Base-by-base conservation (phyloP, 192 early-diverging fungal genomes). In the Coemansia aciculifera region DNA sequence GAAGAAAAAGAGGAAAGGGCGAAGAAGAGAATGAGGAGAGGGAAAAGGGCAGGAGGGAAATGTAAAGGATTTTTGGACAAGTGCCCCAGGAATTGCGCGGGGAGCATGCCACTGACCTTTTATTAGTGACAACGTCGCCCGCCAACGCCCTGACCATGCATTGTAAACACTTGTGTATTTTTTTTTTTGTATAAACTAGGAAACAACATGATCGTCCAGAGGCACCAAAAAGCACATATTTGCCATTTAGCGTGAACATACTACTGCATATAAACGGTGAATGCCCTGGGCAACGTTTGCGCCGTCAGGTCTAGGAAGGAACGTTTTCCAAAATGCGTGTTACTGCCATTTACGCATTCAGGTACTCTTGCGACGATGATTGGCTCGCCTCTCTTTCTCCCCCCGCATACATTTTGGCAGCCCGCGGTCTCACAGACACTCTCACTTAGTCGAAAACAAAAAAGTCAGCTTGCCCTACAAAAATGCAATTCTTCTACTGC, bases 231-330 rank as follows among this genome's bases (percentile, higher is more conserved):
- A 23, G 54, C 6, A 29, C 54, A 34, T 34, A 57, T 57, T 57
- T 57, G 54, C 54, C 29, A 29, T 17, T 57, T 57, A 32, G 29
- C 31, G 31, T 12, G 15, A 32, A 34, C 27, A 34, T 32, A 12
- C 31, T 57, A 36, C 54, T 57, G 54, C 54, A 15, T 4, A 57
- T 57, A 34, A n/a, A 32, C 15, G 17, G 15, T 29, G 15, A 57
- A 57, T 57, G 31, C 54, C 54, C 54, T 57, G 54, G 54, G 54
- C 54, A 57, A 57, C 54, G 54, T 57, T 57, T 32, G 31, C 5
- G 31, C 31, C 29, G 13, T 21, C 46, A 23, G 19, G 46, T 21
- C 8, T 49, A 12, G 29, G n/a, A 57, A 57, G 7, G 31, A 57
- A 57, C 54, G 54, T 57, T 57, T 32, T 57, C 2, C 13, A 15